These are phyloP conservation scores for Eucalyptus coolabah DNA, from an alignment of 345 rosid species.

Conservation along the genomic window DNA sequence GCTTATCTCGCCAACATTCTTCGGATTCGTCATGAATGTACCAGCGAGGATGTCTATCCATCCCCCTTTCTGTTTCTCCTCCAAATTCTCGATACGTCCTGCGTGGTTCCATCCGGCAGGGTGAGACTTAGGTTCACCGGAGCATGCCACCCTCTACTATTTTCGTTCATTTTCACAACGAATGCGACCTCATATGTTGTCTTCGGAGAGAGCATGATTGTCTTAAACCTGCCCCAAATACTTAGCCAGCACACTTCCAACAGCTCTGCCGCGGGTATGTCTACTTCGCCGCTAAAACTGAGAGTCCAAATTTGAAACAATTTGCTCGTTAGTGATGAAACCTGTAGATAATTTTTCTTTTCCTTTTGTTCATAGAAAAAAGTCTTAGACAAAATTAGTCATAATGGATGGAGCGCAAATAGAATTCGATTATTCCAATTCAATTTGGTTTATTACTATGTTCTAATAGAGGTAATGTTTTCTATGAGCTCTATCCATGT, in stretches of 20 bases:
- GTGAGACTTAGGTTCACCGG: not conserved
- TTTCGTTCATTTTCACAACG: not conserved
- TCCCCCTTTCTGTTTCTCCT: not conserved
- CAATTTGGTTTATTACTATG: not conserved
- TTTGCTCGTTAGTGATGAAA: not conserved
- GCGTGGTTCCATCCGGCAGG: not conserved
- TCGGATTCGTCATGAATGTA: not conserved
- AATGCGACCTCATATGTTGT: not conserved
- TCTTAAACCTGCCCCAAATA: not conserved
- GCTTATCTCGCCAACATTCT: not conserved
- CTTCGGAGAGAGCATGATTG: not conserved
- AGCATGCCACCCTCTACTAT: not conserved
- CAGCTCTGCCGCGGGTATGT: not conserved
- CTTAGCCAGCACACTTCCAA: not conserved
- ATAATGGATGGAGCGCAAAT: not conserved
- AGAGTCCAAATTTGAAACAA: not conserved
- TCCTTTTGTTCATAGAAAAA: not conserved
- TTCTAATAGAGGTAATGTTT: not conserved
- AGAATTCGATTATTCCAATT: not conserved
- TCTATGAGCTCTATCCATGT: fast-evolving
- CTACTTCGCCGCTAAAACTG: not conserved
- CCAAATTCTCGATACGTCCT: not conserved
- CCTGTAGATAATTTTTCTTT: not conserved
- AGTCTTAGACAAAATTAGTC: not conserved
- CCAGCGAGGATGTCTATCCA: not conserved